Conservation (phyloP, 768 basidiomycete genomes). For the Pulveroboletus sp. region DNA sequence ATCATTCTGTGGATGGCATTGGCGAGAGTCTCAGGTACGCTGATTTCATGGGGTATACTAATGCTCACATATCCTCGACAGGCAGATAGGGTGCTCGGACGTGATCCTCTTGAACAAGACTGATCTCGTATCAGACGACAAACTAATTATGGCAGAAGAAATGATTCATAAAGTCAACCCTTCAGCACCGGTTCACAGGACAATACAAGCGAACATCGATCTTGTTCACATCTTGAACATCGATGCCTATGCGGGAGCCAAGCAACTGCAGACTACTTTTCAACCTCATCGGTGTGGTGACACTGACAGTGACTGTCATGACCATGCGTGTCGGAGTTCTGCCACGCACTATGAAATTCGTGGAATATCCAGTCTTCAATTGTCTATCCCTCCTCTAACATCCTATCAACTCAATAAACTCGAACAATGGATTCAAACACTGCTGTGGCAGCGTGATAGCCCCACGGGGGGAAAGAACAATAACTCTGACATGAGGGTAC, state of each 20-base stretch:
- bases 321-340: slow-evolving; percentile 33
- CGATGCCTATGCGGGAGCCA: slow-evolving; percentile 66
- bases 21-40: slow-evolving; percentile 79
- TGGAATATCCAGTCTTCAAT: slow-evolving; percentile 81
- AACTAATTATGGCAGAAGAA: slow-evolving; percentile 49
- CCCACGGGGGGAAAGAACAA: slow-evolving; percentile 36
- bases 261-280: slow-evolving; percentile 23
- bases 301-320: slow-evolving; percentile 23
- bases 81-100: slow-evolving; percentile 93
- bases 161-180: slow-evolving; percentile 78
- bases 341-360: slow-evolving; percentile 64
- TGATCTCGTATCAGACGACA: slow-evolving; percentile 60
- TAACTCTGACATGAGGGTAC: slow-evolving; percentile 46
- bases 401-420: slow-evolving; percentile 46
- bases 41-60: background rate
- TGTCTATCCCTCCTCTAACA: slow-evolving; percentile 62
- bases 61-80: slow-evolving; percentile 31
- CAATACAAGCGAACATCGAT: slow-evolving; percentile 70
- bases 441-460: slow-evolving; percentile 76
- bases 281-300: slow-evolving; percentile 35
- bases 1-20: slow-evolving; percentile 57
- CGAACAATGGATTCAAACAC: slow-evolving; percentile 75
- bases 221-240: slow-evolving; percentile 76
- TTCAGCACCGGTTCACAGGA: slow-evolving; percentile 68
- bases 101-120: slow-evolving; percentile 90